These are phyloP conservation scores for Acacia concinna DNA, from an alignment of 331 rosid genomes.

Conservation along the genomic window DNA sequence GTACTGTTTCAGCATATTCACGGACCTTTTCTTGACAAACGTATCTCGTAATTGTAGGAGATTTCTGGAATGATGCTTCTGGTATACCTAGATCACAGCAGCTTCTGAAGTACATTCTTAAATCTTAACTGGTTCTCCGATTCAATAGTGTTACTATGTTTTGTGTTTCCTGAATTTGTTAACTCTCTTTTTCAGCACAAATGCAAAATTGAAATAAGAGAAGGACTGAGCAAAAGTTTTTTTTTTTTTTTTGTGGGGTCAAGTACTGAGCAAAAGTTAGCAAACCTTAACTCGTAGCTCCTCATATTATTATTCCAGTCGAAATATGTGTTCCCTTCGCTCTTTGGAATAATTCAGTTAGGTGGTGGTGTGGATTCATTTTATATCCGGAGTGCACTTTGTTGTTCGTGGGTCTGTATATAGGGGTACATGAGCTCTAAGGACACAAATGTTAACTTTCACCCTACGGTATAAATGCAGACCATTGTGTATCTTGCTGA, in stretches of 20 bases:
- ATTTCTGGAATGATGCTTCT: slow-evolving; percentile 16
- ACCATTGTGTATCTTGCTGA: background rate
- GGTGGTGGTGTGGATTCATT: background rate
- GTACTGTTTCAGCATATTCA: background rate
- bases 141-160: slow-evolving; percentile 35
- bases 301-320: background rate
- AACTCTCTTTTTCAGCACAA: slow-evolving; percentile 53
- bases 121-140: slow-evolving; percentile 40
- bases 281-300: slow-evolving; percentile 30
- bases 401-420: no score
- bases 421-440: no score
- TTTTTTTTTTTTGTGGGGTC: no score
- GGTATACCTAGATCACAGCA: slow-evolving; percentile 23
- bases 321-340: background rate
- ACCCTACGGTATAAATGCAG: background rate
- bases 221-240: slow-evolving; percentile 39
- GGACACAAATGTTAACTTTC: no score
- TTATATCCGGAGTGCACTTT: no score
- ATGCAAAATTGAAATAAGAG: slow-evolving; percentile 38
- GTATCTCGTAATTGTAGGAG: slow-evolving; percentile 12
- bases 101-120: slow-evolving; percentile 30
- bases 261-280: slow-evolving; percentile 39
- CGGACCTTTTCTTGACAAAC: background rate
- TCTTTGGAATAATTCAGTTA: slow-evolving; percentile 2
- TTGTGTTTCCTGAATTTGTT: slow-evolving; percentile 37